Evolutionary conservation across 176 grass and related monocot genomes (phyloP), one percentile per base, ranked within the genome.

Genomic region (Cymbopogon citratus): DNA sequence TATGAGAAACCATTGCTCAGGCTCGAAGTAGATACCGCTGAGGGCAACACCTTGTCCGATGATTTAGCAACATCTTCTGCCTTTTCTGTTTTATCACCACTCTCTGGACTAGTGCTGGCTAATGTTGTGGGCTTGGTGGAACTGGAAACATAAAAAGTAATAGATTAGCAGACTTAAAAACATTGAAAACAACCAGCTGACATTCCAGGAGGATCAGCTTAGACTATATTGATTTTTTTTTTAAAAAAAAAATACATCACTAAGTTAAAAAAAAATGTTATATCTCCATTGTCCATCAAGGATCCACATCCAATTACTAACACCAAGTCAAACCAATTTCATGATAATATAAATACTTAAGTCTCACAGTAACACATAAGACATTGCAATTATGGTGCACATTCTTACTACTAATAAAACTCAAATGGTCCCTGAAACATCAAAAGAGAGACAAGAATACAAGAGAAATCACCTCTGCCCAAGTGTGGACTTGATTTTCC

Each of bases 1-100:
- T 71, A 54, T 5, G 45, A 76, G 26, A 73, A 87, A 29, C 83
- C 92, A 89, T 91, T 94, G 81, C 89, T 86, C 36, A 91, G 75
- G 73, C 68, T 61, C 27, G 84, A 74, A 43, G 74, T 57, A 24
- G 76, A 79, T 79, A 80, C 73, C 54, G 72, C 63, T n/a, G 63
- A 71, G 1, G 82, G 66, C 45, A 76, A 48, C 57, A 52, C 78
- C 80, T 71, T 82, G 18, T 82, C 88, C 18, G 75, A 69, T 80
- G 82, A 83, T 72, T 90, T 85, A 23, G 15, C 43, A 14, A 10
- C 28, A 15, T 83, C 51, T 81, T 80, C 72, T 65, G 77, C 12
- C 38, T 38, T 84, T 80, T 79, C 84, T 46, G 48, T 84, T 70
- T 77, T 72, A 72, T 64, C 76, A 67, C 46, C 56, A 73, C 27